phyloP scores from a whole-genome alignment of 129 eudicot genomes.

The Cynara cardunculus region DNA sequence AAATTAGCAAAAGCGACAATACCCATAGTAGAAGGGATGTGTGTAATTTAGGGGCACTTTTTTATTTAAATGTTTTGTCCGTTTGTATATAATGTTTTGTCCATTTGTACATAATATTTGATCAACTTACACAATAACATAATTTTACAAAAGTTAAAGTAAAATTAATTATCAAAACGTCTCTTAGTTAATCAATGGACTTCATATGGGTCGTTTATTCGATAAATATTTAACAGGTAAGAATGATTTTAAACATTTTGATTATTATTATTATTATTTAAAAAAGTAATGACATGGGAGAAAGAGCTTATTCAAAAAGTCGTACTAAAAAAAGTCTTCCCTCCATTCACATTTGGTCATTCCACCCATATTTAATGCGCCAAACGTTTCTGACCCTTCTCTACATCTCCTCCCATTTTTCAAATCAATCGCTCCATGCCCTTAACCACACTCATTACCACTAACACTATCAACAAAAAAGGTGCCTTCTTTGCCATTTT shows the following conservation, averaged over 20 bases:
- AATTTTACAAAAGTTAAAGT: too few species aligned
- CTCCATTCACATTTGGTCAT: slow-evolving; percentile 38
- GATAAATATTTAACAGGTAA: too few species aligned
- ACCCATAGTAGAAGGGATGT: too few species aligned
- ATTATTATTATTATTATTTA: not conserved
- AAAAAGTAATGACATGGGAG: slow-evolving; percentile 30
- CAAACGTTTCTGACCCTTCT: slow-evolving; percentile 17
- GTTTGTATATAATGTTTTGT: too few species aligned
- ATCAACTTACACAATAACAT: too few species aligned
- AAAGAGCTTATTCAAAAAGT: slow-evolving; percentile 35
- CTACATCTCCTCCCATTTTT: not conserved
- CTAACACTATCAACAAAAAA: slow-evolving; percentile 6
- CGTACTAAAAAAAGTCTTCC: slow-evolving; percentile 34
- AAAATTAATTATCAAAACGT: too few species aligned
- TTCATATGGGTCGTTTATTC: too few species aligned
- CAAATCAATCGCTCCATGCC: slow-evolving; percentile 12
- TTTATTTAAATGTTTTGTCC: too few species aligned
- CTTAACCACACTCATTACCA: slow-evolving; percentile 14
- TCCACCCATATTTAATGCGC: slow-evolving; percentile 19
- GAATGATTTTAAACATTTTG: not conserved
- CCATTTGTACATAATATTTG: too few species aligned
- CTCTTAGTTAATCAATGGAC: too few species aligned
- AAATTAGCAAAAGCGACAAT: too few species aligned
- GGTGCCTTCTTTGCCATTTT: not conserved
- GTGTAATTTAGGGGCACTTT: too few species aligned